These are phyloP conservation scores for Tieghemiomyces parasiticus DNA, from an alignment of 192 early-diverging fungal species.

Conservation along the genomic window DNA sequence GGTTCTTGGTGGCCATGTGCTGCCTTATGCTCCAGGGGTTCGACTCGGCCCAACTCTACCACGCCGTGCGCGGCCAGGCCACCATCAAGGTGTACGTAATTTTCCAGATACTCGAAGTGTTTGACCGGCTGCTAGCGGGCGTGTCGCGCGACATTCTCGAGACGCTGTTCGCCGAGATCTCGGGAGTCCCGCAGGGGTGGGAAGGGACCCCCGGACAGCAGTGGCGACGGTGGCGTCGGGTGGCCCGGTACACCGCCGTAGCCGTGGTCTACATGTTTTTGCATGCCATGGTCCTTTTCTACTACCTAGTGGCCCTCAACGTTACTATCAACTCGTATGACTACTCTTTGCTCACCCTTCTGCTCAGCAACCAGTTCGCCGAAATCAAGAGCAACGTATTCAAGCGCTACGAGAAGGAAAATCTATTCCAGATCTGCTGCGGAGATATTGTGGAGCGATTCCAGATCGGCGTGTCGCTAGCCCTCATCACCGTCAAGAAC, in stretches of 20 bases:
- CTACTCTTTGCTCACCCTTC: slow-evolving; percentile 81
- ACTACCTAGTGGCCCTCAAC: slow-evolving; percentile 91
- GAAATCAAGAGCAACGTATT: slow-evolving; percentile 97
- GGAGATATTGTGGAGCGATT: slow-evolving; percentile 94
- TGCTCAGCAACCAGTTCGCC: slow-evolving; percentile 95
- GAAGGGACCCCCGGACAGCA: not conserved
- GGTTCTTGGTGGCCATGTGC: slow-evolving; percentile 55
- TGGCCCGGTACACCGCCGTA: slow-evolving; percentile 44
- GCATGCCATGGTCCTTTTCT: slow-evolving; percentile 85
- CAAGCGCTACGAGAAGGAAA: slow-evolving; percentile 92
- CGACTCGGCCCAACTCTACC: slow-evolving; percentile 84
- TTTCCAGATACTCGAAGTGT: slow-evolving; percentile 88
- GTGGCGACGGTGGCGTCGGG: slow-evolving; percentile 18
- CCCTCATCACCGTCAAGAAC: slow-evolving; percentile 84
- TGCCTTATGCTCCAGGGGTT: slow-evolving; percentile 57
- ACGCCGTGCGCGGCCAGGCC: slow-evolving; percentile 88
- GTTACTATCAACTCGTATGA: slow-evolving; percentile 94
- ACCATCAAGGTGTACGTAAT: slow-evolving; percentile 96
- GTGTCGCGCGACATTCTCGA: slow-evolving; percentile 93
- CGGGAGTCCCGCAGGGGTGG: slow-evolving; percentile 10
- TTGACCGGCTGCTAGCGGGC: slow-evolving; percentile 82
- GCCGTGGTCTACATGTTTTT: slow-evolving; percentile 74
- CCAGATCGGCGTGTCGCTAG: slow-evolving; percentile 72
- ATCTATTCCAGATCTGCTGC: slow-evolving; percentile 89
- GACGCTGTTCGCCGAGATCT: slow-evolving; percentile 60